A percentile compares a stretch with the other conserved stretches of the same genome.
These are phyloP conservation scores for Blastobotrys capitulatus DNA, from an alignment of 1,139 yeast species.

Conservation along the genomic window DNA sequence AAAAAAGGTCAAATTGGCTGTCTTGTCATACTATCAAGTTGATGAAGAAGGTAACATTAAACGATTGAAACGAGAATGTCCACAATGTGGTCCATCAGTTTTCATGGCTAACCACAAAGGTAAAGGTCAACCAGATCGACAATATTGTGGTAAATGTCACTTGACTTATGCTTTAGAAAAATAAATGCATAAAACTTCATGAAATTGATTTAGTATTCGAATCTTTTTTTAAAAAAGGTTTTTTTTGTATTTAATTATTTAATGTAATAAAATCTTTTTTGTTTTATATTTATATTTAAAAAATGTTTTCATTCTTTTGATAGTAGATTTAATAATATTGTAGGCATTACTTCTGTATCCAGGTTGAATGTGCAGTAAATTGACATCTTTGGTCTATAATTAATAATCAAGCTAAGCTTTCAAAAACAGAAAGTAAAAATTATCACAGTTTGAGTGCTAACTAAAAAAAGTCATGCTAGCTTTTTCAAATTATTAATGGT, in stretches of 20 bases:
- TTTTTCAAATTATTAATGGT: too few species aligned
- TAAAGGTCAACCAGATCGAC: slow-evolving; percentile 95
- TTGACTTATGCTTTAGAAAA: slow-evolving; percentile 55
- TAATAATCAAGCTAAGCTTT: too few species aligned
- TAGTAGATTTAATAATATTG: too few species aligned
- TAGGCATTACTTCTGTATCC: too few species aligned
- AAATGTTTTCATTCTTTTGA: too few species aligned
- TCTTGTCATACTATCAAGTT: slow-evolving; percentile 98
- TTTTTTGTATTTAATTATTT: slow-evolving; percentile 3
- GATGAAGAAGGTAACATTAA: slow-evolving; percentile 98
- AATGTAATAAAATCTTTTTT: background rate
- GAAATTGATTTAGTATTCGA: too few species aligned
- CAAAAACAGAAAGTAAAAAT: too few species aligned
- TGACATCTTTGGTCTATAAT: too few species aligned
- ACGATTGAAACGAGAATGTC: slow-evolving; percentile 99
- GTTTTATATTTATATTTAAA: background rate
- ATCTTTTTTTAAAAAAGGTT: background rate
- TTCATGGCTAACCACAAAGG: slow-evolving; percentile 99
- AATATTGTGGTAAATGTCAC: slow-evolving; percentile 99
- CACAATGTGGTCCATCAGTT: slow-evolving; percentile 96
- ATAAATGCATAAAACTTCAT: slow-evolving; percentile 5
- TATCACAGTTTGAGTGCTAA: too few species aligned
- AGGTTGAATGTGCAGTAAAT: too few species aligned
- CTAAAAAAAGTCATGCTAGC: too few species aligned
- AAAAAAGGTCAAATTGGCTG: slow-evolving; percentile 99